Evolutionary conservation across 2,329 filamentous ascomycete species (phyloP).

Genomic region (Colletotrichum chlorophyti): DNA sequence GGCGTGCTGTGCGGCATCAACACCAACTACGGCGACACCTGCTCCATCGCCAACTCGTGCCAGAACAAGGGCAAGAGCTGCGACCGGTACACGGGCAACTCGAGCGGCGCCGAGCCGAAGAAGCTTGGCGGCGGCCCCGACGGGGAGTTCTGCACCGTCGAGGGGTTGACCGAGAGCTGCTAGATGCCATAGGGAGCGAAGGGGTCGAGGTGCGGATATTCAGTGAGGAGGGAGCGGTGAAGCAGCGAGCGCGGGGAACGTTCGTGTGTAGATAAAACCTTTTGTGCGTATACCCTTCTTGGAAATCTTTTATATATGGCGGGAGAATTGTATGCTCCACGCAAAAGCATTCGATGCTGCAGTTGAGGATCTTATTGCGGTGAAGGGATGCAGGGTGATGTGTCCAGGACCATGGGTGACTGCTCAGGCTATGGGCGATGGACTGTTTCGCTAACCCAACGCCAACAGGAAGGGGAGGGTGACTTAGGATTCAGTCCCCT

Average conservation of each 20-base stretch:
- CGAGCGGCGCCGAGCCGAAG: slow-evolving; percentile 41
- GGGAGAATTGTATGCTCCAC: no score
- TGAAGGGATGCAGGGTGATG: no score
- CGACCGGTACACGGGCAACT: slow-evolving; percentile 40
- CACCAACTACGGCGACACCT: slow-evolving; percentile 36
- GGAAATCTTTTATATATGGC: not conserved
- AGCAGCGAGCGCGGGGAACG: no score
- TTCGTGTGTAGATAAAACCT: not conserved
- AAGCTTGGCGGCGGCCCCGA: slow-evolving; percentile 45
- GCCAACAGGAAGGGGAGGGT: no score
- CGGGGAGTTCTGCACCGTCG: slow-evolving; percentile 29
- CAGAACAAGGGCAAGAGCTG: slow-evolving; percentile 20
- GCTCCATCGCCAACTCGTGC: slow-evolving; percentile 28
- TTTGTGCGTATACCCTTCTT: not conserved
- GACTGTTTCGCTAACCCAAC: no score
- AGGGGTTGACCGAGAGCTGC: slow-evolving; percentile 19
- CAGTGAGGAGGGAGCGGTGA: not conserved
- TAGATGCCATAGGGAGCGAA: not conserved
- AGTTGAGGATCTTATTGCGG: no score
- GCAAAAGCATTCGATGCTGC: not conserved
- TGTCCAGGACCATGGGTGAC: no score
- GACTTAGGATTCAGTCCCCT: no score
- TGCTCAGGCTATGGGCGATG: no score
- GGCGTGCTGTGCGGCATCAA: slow-evolving; percentile 43
- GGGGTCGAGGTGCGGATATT: not conserved